A percentile compares a stretch with the other conserved stretches of the same genome.
Evolutionary conservation across 2,329 filamentous ascomycete species (phyloP).

Genomic region (Helminthosporium solani): DNA sequence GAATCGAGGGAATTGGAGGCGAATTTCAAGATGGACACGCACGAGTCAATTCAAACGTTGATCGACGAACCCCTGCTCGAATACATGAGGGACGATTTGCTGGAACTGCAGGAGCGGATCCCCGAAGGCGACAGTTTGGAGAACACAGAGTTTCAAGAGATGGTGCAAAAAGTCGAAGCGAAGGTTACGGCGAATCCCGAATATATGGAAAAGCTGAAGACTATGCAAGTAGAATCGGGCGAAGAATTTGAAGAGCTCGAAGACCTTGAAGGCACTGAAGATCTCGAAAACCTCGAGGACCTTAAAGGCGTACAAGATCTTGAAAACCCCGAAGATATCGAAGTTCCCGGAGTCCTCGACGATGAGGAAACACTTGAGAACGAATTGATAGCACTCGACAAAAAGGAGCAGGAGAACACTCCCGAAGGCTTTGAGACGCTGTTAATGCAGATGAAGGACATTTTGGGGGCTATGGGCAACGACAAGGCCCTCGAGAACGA

Average conservation of each 20-base stretch:
- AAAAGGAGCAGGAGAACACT: conserved; percentile 1
- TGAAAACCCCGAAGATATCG: too few species aligned
- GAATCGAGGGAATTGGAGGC: conserved; percentile 19
- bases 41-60: conserved; percentile 25
- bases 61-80: conserved; percentile 32
- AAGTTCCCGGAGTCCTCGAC: too few species aligned
- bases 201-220: conserved; percentile 23
- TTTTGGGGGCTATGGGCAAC: conserved; percentile 25
- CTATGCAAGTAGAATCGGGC: conserved; percentile 9
- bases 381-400: conserved; percentile 2
- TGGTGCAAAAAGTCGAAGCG: conserved; percentile 21
- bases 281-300: too few species aligned
- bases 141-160: conserved; percentile 21
- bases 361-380: too few species aligned
- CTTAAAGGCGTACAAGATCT: too few species aligned
- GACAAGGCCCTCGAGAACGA: conserved; percentile 23
- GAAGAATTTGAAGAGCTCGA: conserved; percentile 9
- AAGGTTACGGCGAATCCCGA: conserved; percentile 23
- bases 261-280: too few species aligned
- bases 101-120: conserved; percentile 25
- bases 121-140: conserved; percentile 21
- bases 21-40: conserved; percentile 17
- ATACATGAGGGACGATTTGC: conserved; percentile 22
- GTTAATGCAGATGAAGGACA: conserved; percentile 27
- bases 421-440: conserved; percentile 24